Conservation (phyloP, 2,329 filamentous ascomycete genomes). For the Fusarium cyanostomum region DNA sequence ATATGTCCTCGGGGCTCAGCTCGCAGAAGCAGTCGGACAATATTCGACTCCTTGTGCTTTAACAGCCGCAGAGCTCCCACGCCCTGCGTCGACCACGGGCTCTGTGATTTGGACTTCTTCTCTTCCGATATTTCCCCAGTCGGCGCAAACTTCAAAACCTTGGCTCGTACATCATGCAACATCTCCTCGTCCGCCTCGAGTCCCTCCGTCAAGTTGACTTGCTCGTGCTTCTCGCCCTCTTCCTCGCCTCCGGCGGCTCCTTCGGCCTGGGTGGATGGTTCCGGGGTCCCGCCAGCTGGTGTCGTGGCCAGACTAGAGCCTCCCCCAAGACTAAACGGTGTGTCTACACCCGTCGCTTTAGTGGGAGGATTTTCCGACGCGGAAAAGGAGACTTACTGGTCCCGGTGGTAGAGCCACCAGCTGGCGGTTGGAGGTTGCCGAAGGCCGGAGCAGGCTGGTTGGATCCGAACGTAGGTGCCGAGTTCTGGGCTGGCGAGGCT, state of each 20-base stretch:
- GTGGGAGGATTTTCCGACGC: constrained; percentile 54
- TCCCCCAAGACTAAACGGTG: constrained; percentile 65
- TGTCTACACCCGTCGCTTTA: constrained; percentile 62
- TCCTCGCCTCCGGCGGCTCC: constrained; percentile 55
- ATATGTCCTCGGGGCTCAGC: constrained; percentile 80
- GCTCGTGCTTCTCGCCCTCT: constrained; percentile 69
- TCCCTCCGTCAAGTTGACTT: constrained; percentile 74
- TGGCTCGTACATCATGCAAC: constrained; percentile 75
- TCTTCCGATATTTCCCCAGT: constrained; percentile 58
- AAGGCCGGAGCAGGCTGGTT: constrained; percentile 49
- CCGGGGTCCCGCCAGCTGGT: constrained; percentile 66
- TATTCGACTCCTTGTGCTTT: constrained; percentile 74
- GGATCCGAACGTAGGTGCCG: constrained; percentile 48
- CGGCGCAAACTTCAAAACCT: constrained; percentile 70
- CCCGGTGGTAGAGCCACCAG: constrained; percentile 57
- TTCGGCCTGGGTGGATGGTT: constrained; percentile 60
- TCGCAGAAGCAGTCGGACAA: constrained; percentile 74
- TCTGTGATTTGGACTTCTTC: constrained; percentile 59
- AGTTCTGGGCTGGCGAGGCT: constrained; percentile 44
- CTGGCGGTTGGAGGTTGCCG: constrained; percentile 53
- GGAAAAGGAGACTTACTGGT: constrained; percentile 58
- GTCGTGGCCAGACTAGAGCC: constrained; percentile 70
- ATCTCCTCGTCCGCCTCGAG: constrained; percentile 78
- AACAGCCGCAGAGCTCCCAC: constrained; percentile 77
- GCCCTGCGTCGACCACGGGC: constrained; percentile 74